Base-by-base conservation (phyloP, 768 basidiomycete genomes). In the Russula griseocarnosa region DNA sequence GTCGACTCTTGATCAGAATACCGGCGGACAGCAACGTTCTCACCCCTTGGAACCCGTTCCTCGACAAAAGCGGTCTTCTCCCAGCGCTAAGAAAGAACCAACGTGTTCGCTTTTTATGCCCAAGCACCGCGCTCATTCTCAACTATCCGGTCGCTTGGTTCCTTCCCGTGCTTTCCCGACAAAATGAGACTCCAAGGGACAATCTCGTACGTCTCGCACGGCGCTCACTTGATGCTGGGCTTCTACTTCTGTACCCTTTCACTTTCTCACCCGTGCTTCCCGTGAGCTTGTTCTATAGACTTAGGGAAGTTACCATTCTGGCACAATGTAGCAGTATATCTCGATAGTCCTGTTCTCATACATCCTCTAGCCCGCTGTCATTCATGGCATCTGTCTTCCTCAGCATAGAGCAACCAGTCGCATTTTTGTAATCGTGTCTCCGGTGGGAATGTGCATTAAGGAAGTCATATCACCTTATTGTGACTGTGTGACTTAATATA, bases 81-180 rank as follows among this genome's bases (percentile, higher is more conserved):
- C 75, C 63, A 64, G 76, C 51, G 70, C 74, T 64, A 88, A 84
- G 78, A 88, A 80, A 74, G 83, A 88, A 71, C 85, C 84, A 26
- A 83, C 84, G 82, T 75, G 79, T 44, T 72, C 77, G 3, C 69
- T 82, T 11, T 92, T 92, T 74, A 86, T 91, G 73, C 89, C 89
- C 58, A 91, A 89, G 74, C 87, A 85, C 66, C 85, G 86, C 63
- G 79, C 83, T 26, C 75, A 83, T 64, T 76, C 75, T 38, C 75
- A 76, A 53, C 71, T 74, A 50, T 65, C 69, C 63, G 24, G 53
- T 52, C 56, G 62, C 24, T 9, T 53, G 53, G 62, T 51, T 58
- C 56, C 67, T 52, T 66, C 61, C 26, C 57, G 65, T 55, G 61
- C 46, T 44, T 51, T 46, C 40, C 50, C 57, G 24, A 62, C 57